phyloP scores from a whole-genome alignment of 495 filamentous ascomycete species.

The Collariella sp. region DNA sequence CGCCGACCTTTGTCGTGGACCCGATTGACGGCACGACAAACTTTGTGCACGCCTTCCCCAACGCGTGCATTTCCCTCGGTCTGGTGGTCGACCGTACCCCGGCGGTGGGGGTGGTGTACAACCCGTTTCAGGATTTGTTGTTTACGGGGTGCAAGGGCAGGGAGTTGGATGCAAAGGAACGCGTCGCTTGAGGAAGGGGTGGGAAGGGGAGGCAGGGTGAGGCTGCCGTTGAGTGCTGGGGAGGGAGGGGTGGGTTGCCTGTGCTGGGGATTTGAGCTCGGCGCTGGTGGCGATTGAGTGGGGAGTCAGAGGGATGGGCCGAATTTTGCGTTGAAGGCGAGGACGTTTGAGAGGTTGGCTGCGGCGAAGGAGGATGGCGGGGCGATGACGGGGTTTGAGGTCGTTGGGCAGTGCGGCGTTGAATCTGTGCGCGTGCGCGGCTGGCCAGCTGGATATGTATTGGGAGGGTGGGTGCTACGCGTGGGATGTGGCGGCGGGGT shows the following conservation, averaged over 20 bases:
- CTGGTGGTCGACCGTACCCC: constrained; percentile 56
- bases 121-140: constrained; percentile 61
- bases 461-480: constrained; percentile 95
- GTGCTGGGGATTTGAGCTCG: constrained; percentile 49
- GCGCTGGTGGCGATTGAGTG: constrained; percentile 69
- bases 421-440: constrained; percentile 74
- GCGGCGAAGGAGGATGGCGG: constrained; percentile 56
- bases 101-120: constrained; percentile 74
- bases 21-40: constrained; percentile 88
- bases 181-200: constrained; percentile 22
- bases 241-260: constrained; percentile 42
- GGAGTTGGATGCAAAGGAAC: constrained; percentile 50
- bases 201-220: constrained; percentile 18
- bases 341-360: constrained; percentile 61
- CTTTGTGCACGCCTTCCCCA: constrained; percentile 75
- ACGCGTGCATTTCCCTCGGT: constrained; percentile 75
- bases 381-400: constrained; percentile 76
- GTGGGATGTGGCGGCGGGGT: constrained; percentile 89
- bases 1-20: constrained; percentile 80
- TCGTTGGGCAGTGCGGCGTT: constrained; percentile 72
- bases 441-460: constrained; percentile 70
- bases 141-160: constrained; percentile 67
- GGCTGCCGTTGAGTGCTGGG: constrained; percentile 50
- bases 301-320: constrained; percentile 60
- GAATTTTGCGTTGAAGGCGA: constrained; percentile 67